Conservation (phyloP, 805 yeast genomes). For the Debaryomyces hansenii region DNA sequence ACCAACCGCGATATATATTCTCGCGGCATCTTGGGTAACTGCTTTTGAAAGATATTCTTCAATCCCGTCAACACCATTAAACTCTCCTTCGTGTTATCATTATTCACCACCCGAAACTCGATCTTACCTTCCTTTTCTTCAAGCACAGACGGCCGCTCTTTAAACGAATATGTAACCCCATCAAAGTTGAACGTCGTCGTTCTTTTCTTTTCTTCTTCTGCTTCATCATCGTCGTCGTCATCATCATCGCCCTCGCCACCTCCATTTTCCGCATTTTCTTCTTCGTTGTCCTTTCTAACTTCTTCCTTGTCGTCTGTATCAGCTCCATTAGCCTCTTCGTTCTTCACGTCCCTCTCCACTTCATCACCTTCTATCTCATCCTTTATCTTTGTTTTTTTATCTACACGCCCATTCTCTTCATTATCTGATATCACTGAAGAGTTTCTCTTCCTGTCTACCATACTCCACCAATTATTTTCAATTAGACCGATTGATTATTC, state of each 20-base stretch:
- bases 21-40: constrained; percentile 97
- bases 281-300: constrained; percentile 10
- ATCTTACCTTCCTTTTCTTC: constrained; percentile 93
- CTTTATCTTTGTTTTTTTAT: constrained; percentile 16
- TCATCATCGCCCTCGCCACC: constrained; percentile 35
- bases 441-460: constrained; percentile 37
- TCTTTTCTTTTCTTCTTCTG: constrained; percentile 42
- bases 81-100: constrained; percentile 84
- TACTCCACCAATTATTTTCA: constrained; percentile 6
- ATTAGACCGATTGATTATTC: background rate
- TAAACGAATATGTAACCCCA: constrained; percentile 78
- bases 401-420: constrained; percentile 22
- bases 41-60: constrained; percentile 95
- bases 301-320: constrained; percentile 10
- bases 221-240: constrained; percentile 45
- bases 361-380: constrained; percentile 17
- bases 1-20: constrained; percentile 94
- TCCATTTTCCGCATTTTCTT: constrained; percentile 19
- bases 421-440: constrained; percentile 24
- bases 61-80: constrained; percentile 92
- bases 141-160: constrained; percentile 89
- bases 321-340: constrained; percentile 16
- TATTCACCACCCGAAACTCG: constrained; percentile 94
- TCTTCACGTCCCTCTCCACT: constrained; percentile 29
- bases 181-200: constrained; percentile 61